A percentile compares a stretch with the other conserved stretches of the same genome.
Conservation (phyloP, 805 yeast genomes). For the Hanseniaspora lachancei region DNA sequence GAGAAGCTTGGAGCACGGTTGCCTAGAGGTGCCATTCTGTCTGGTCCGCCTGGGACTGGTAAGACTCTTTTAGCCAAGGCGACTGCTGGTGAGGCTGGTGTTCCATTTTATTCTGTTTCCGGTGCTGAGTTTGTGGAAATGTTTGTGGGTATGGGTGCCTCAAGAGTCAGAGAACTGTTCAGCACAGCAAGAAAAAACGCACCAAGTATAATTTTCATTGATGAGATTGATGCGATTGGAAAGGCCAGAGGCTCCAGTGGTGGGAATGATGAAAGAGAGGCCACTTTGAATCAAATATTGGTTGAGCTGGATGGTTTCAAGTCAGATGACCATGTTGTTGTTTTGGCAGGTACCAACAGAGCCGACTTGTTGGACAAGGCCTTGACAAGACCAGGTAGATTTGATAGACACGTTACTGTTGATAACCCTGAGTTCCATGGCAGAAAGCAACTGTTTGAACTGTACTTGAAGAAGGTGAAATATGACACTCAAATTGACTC, state of each 20-base stretch:
- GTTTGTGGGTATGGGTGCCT: constrained; percentile 95
- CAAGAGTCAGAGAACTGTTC: constrained; percentile 84
- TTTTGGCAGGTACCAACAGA: constrained; percentile 87
- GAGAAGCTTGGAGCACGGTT: constrained; percentile 85
- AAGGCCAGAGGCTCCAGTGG: constrained; percentile 69
- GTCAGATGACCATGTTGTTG: constrained; percentile 80
- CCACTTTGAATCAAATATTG: constrained; percentile 77
- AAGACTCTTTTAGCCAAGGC: constrained; percentile 86
- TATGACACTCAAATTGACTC: constrained; percentile 38
- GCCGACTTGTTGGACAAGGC: constrained; percentile 86
- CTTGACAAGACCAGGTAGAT: constrained; percentile 85
- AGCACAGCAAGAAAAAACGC: constrained; percentile 81
- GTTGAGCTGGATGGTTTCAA: constrained; percentile 95
- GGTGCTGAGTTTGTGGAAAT: constrained; percentile 95
- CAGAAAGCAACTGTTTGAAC: constrained; percentile 71
- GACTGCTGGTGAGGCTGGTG: constrained; percentile 94
- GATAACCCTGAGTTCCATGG: constrained; percentile 86
- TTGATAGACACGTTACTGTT: constrained; percentile 75
- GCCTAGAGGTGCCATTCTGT: constrained; percentile 86
- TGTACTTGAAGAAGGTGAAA: constrained; percentile 56
- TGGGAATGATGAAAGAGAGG: constrained; percentile 84
- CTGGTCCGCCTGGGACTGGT: constrained; percentile 98
- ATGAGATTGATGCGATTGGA: constrained; percentile 94
- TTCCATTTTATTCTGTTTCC: constrained; percentile 79
- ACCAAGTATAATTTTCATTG: constrained; percentile 81